These are phyloP conservation scores for Lentinula sp. DNA, from an alignment of 768 basidiomycete species.

Conservation along the genomic window DNA sequence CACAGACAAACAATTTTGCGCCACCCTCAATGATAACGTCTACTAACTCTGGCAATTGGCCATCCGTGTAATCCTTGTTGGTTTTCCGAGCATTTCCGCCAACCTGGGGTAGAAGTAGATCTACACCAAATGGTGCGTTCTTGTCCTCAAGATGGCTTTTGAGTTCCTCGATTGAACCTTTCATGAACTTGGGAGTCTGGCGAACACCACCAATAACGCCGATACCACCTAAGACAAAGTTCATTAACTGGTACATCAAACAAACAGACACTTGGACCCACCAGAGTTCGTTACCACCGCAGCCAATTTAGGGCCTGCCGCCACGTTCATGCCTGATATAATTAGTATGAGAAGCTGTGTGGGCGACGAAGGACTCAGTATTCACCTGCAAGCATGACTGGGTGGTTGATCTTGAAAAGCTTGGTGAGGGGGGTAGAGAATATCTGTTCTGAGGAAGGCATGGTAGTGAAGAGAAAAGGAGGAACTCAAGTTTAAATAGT, in stretches of 20 bases:
- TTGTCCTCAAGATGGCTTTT: conserved; percentile 71
- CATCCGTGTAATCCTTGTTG: conserved; percentile 78
- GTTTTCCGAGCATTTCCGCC: conserved; percentile 83
- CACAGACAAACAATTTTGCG: conserved; percentile 76
- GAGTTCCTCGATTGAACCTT: conserved; percentile 62
- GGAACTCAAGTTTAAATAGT: background rate
- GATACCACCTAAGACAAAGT: conserved; percentile 47
- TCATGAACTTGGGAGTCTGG: conserved; percentile 67
- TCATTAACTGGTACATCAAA: background rate
- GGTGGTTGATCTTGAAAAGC: conserved; percentile 75
- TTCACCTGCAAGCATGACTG: conserved; percentile 74
- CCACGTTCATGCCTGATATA: conserved; percentile 68
- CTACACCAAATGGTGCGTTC: conserved; percentile 75
- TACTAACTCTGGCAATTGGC: conserved; percentile 69
- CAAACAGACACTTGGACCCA: conserved; percentile 12
- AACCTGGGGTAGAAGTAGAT: conserved; percentile 77
- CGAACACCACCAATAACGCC: conserved; percentile 85
- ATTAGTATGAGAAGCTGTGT: background rate
- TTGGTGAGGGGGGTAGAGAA: conserved; percentile 72
- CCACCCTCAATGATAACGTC: conserved; percentile 73
- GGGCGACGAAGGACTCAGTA: background rate
- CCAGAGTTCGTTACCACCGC: conserved; percentile 92
- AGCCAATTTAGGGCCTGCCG: conserved; percentile 78
- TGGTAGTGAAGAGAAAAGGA: conserved; percentile 29
- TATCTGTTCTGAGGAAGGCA: conserved; percentile 61